Conservation (phyloP, 805 yeast species). For the Wickerhamomyces rabaulensis region DNA sequence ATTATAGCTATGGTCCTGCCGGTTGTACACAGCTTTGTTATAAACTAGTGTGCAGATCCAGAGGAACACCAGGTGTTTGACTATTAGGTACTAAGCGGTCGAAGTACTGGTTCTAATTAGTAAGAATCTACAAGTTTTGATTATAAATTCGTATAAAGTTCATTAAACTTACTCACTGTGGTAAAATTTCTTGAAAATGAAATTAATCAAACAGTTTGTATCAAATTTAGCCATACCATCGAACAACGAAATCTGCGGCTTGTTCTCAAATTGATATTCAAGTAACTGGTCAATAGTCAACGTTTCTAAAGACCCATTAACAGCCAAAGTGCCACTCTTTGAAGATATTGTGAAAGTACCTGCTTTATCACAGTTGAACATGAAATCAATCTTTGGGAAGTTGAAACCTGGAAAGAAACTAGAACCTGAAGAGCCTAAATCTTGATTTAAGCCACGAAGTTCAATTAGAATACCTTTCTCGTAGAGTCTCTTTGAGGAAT, state of each 20-base stretch:
- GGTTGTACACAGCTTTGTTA: no score
- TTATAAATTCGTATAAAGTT: no score
- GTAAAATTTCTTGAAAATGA: conserved; percentile 73
- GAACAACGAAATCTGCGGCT: conserved; percentile 48
- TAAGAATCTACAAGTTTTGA: no score
- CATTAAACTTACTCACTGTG: conserved; percentile 31
- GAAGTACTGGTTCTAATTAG: no score
- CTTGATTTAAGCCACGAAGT: conserved; percentile 47
- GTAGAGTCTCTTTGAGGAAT: conserved; percentile 66
- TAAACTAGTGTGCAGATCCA: no score
- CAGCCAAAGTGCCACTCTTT: conserved; percentile 63
- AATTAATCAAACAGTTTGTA: conserved; percentile 59
- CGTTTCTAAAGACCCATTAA: conserved; percentile 45
- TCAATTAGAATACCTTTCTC: conserved; percentile 67
- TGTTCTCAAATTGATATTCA: conserved; percentile 67
- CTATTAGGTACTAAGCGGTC: no score
- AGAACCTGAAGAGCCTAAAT: conserved; percentile 30
- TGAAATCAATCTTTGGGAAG: conserved; percentile 63
- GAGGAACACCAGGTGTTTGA: no score
- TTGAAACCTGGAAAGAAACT: conserved; percentile 39
- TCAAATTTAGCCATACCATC: conserved; percentile 65
- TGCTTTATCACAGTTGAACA: conserved; percentile 68
- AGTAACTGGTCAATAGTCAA: conserved; percentile 69
- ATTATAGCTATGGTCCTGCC: no score
- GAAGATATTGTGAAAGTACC: conserved; percentile 75